phyloP scores from a whole-genome alignment of 2,329 filamentous ascomycete genomes.

The Ophiostoma ips region DNA sequence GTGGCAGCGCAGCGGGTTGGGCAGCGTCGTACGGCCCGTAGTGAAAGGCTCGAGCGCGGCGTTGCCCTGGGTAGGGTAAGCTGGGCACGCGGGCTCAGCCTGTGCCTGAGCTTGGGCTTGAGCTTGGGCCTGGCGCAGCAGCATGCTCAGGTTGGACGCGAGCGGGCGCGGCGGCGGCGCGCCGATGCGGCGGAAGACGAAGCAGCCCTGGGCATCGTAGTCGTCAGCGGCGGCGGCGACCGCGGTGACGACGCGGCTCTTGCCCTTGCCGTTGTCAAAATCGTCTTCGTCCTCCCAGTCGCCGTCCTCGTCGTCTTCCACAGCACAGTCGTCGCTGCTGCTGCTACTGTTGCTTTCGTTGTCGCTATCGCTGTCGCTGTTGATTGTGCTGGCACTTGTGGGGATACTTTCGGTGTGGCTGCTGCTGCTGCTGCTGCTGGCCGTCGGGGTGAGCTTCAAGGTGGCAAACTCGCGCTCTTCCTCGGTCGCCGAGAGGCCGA shows the following conservation, averaged over 20 bases:
- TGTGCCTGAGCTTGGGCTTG: neutral
- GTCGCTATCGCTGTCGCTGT: neutral
- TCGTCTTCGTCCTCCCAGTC: constrained; percentile 4
- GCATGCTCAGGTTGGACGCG: constrained; percentile 3
- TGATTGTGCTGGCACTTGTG: too few species aligned
- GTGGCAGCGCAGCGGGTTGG: constrained; percentile 9
- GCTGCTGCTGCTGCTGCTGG: too few species aligned
- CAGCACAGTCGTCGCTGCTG: neutral
- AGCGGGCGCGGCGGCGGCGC: constrained; percentile 1
- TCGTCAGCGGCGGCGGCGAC: too few species aligned
- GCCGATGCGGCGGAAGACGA: neutral
- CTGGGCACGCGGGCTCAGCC: too few species aligned
- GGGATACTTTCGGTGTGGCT: too few species aligned
- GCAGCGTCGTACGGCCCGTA: neutral
- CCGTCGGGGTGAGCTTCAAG: too few species aligned
- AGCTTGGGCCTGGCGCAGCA: constrained; percentile 1
- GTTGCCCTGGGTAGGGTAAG: neutral
- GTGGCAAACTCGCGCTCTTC: neutral
- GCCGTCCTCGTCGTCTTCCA: neutral
- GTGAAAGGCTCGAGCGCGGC: neutral
- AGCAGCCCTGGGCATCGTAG: neutral
- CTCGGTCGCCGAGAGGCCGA: neutral
- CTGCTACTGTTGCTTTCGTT: neutral
- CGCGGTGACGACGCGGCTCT: neutral
- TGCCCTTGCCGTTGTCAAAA: neutral